Evolutionary conservation across 2,329 filamentous ascomycete species (phyloP).

Genomic region (Aphanoascus verrucosus): DNA sequence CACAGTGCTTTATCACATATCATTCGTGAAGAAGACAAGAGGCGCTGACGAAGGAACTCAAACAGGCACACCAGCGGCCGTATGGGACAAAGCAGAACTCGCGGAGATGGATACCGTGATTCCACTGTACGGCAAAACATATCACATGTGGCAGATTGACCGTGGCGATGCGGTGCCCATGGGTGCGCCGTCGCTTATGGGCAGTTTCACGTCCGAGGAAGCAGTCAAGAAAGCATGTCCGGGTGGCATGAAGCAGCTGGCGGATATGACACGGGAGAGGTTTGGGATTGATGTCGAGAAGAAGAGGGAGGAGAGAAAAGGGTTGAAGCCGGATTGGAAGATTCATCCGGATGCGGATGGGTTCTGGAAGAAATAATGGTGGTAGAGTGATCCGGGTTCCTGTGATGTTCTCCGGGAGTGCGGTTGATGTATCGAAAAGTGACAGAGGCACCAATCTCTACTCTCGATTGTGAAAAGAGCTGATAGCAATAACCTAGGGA

Average conservation of each 20-base stretch:
- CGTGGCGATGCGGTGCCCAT: constrained; percentile 54
- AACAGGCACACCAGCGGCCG: constrained; percentile 38
- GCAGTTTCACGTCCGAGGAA: constrained; percentile 40
- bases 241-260: constrained; percentile 26
- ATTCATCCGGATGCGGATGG: constrained; percentile 30
- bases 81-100: constrained; percentile 67
- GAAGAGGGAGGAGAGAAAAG: constrained; percentile 45
- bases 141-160: constrained; percentile 80
- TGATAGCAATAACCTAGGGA: too few species aligned
- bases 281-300: constrained; percentile 43
- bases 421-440: background rate
- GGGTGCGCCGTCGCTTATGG: constrained; percentile 54
- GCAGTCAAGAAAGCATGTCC: constrained; percentile 20
- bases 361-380: constrained; percentile 19
- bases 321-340: constrained; percentile 18
- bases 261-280: constrained; percentile 44
- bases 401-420: background rate
- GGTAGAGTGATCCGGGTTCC: background rate
- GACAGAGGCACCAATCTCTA: too few species aligned
- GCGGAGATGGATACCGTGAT: constrained; percentile 70
- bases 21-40: background rate
- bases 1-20: background rate
- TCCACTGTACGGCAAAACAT: constrained; percentile 69
- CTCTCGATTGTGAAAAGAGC: too few species aligned
- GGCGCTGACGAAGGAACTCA: background rate